These are phyloP conservation scores for Ilyonectria robusta DNA, from an alignment of 2,329 filamentous ascomycete genomes.

Conservation along the genomic window DNA sequence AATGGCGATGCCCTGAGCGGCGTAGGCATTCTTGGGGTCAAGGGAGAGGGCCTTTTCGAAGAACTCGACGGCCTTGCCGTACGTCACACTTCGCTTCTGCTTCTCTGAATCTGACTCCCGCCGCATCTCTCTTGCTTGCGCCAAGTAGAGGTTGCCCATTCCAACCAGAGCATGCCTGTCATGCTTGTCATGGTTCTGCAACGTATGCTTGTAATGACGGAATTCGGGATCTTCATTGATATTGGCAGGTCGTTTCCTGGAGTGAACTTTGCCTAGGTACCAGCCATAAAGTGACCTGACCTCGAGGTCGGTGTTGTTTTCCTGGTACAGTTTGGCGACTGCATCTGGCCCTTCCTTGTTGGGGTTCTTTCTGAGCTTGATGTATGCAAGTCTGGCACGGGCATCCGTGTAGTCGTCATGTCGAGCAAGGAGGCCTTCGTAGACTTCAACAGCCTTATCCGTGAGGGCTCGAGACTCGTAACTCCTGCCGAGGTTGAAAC, in stretches of 20 bases:
- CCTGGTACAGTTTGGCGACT: conserved; percentile 87
- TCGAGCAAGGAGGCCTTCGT: conserved; percentile 86
- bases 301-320: conserved; percentile 88
- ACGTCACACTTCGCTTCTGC: conserved; percentile 88
- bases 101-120: conserved; percentile 91
- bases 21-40: conserved; percentile 96
- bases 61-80: conserved; percentile 95
- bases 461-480: conserved; percentile 88
- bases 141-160: conserved; percentile 94
- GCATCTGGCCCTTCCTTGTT: conserved; percentile 89
- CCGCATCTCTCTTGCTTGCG: conserved; percentile 93
- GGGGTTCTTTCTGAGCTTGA: conserved; percentile 84
- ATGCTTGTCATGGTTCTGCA: conserved; percentile 96
- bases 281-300: conserved; percentile 94
- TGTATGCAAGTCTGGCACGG: conserved; percentile 88
- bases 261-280: conserved; percentile 86
- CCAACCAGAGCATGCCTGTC: conserved; percentile 96
- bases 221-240: conserved; percentile 92
- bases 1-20: conserved; percentile 95
- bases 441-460: conserved; percentile 89
- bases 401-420: conserved; percentile 96
- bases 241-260: conserved; percentile 85
- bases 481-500: conserved; percentile 94
- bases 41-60: conserved; percentile 97
- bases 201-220: conserved; percentile 94